A percentile compares a stretch with the other conserved stretches of the same genome.
Conservation (phyloP, 352 stramenopile species). For the Phytopythium mirpurense region DNA sequence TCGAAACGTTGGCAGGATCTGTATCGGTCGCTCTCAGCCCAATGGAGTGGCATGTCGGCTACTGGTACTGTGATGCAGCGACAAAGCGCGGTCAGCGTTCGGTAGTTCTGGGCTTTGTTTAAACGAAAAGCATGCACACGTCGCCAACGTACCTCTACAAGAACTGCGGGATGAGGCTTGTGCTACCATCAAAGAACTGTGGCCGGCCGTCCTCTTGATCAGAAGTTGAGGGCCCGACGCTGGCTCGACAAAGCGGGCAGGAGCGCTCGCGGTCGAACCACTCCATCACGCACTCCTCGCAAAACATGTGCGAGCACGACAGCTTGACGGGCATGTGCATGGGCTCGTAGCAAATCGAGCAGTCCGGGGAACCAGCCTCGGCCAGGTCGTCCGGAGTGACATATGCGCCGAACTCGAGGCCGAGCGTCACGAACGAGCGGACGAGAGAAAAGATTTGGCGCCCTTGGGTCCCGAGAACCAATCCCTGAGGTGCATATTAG, state of each 20-base stretch:
- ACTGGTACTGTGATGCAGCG: no score
- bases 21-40: no score
- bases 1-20: no score
- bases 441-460: conserved; percentile 39
- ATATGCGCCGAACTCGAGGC: conserved; percentile 66
- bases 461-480: conserved; percentile 54
- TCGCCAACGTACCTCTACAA: conserved; percentile 25
- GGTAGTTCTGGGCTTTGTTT: no score
- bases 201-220: conserved; percentile 42
- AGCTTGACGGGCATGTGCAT: conserved; percentile 75
- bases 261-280: conserved; percentile 84
- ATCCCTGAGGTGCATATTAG: conserved; percentile 20
- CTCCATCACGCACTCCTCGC: conserved; percentile 78
- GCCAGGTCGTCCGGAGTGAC: conserved; percentile 50
- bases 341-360: conserved; percentile 78
- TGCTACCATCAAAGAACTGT: conserved; percentile 72
- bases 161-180: conserved; percentile 69
- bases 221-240: conserved; percentile 23
- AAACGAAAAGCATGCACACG: no score
- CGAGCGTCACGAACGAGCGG: conserved; percentile 52
- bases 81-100: no score
- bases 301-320: conserved; percentile 78
- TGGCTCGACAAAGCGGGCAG: conserved; percentile 67
- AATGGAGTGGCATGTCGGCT: no score
- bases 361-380: conserved; percentile 61